Percentiles rank a stretch among this genome's conserved stretches.
These are phyloP conservation scores for Boletus bicolor DNA, from an alignment of 768 basidiomycete genomes.

Conservation along the genomic window DNA sequence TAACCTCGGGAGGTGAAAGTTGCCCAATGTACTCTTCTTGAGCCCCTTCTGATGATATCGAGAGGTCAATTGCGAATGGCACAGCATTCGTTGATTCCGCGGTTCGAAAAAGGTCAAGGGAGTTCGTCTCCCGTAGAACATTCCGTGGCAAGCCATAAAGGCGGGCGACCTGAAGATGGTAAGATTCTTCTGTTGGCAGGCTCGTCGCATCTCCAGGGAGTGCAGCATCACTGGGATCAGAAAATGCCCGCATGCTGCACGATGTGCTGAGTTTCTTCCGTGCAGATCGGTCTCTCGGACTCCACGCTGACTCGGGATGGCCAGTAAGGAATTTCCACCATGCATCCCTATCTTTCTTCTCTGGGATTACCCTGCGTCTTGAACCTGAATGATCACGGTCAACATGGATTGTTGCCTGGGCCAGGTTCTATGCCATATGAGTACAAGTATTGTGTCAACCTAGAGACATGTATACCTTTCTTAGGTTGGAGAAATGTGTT, in stretches of 20 bases:
- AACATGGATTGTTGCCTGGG: constrained; percentile 52
- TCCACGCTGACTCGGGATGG: constrained; percentile 66
- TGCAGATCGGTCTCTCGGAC: constrained; percentile 30
- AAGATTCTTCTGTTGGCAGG: neutral
- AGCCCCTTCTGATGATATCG: neutral
- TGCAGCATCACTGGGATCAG: constrained; percentile 23
- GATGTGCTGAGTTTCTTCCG: constrained; percentile 10
- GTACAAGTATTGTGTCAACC: neutral
- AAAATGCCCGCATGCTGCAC: constrained; percentile 37
- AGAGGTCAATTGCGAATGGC: neutral
- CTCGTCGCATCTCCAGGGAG: neutral
- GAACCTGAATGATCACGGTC: constrained; percentile 2
- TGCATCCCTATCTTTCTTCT: constrained; percentile 65
- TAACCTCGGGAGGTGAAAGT: constrained; percentile 51
- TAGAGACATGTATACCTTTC: constrained; percentile 39
- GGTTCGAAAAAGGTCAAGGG: neutral
- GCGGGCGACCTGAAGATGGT: neutral
- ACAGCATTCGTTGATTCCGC: neutral
- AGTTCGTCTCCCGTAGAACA: neutral
- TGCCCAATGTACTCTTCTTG: neutral
- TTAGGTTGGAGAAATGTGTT: constrained; percentile 60
- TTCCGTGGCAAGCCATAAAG: neutral
- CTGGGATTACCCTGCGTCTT: constrained; percentile 50
- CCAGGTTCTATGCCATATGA: constrained; percentile 51
- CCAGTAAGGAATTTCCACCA: constrained; percentile 83